These are phyloP conservation scores for Mimosa pudica DNA, from an alignment of 306 rosid species.

Conservation along the genomic window DNA sequence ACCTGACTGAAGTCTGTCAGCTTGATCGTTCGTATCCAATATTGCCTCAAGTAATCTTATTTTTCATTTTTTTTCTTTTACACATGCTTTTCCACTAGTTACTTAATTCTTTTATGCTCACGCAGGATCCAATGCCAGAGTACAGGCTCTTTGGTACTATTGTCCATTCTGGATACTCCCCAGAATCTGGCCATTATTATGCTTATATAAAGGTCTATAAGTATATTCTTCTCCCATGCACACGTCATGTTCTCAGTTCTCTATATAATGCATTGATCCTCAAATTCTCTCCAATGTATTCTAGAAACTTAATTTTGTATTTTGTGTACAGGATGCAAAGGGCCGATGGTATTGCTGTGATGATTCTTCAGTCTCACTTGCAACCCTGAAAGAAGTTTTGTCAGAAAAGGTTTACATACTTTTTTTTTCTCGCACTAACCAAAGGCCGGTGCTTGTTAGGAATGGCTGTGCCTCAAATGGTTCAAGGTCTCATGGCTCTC, in stretches of 20 bases:
- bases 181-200: slow-evolving; percentile 96
- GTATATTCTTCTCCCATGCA: background rate
- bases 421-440: slow-evolving; percentile 90
- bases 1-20: slow-evolving; percentile 3
- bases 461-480: slow-evolving; percentile 59
- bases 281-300: slow-evolving; percentile 6
- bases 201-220: slow-evolving; percentile 85
- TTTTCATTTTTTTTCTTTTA: background rate
- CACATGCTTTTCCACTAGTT: slow-evolving; percentile 13
- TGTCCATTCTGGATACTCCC: slow-evolving; percentile 97
- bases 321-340: slow-evolving; percentile 74
- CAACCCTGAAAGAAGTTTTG: slow-evolving; percentile 82
- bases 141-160: slow-evolving; percentile 96
- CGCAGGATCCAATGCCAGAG: slow-evolving; percentile 91
- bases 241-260: slow-evolving; percentile 9
- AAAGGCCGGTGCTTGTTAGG: slow-evolving; percentile 57
- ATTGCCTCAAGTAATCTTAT: background rate
- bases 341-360: slow-evolving; percentile 95
- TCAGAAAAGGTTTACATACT: slow-evolving; percentile 95
- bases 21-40: slow-evolving; percentile 15
- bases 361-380: slow-evolving; percentile 78
- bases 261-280: background rate
- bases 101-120: slow-evolving; percentile 29
- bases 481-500: slow-evolving; percentile 45
- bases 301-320: slow-evolving; percentile 31